A percentile compares a stretch with the other conserved stretches of the same genome.
Conservation (phyloP, 2,329 filamentous ascomycete species). For the Ophiognomonia clavigignenti-juglandacearum region DNA sequence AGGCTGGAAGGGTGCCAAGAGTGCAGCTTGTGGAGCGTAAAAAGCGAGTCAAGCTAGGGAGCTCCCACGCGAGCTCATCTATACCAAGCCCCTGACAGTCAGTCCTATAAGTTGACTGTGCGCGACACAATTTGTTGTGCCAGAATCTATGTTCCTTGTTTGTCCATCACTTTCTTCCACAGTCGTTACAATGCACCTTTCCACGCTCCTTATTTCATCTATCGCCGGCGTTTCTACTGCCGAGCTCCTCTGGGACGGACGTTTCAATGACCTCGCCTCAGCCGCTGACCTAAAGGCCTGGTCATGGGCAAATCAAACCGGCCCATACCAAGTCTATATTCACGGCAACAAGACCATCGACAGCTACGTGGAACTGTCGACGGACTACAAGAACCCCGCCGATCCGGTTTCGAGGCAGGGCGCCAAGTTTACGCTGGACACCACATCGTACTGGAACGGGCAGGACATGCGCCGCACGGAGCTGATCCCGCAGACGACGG, state of each 20-base stretch:
- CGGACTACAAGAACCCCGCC: background rate
- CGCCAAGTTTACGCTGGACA: slow-evolving; percentile 61
- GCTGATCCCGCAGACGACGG: slow-evolving; percentile 65
- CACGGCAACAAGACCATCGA: background rate
- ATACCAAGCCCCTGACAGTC: no score
- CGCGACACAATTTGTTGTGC: no score
- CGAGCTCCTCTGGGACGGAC: background rate
- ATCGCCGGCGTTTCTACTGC: no score
- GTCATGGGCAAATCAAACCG: background rate
- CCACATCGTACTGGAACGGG: slow-evolving; percentile 65
- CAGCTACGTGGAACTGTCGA: background rate
- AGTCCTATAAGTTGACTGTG: no score
- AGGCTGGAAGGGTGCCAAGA: no score
- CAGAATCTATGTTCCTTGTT: no score
- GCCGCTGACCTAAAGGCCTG: background rate
- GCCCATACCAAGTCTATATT: background rate
- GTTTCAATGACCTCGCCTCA: background rate
- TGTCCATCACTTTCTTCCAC: no score
- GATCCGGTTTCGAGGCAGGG: slow-evolving; percentile 50
- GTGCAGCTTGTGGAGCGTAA: no score
- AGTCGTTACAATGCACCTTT: no score
- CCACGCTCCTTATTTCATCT: no score
- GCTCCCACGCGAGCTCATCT: no score
- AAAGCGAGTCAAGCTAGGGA: no score
- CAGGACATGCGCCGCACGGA: slow-evolving; percentile 70